Conservation (phyloP, 441 rosid species). For the Euphorbia corollata region DNA sequence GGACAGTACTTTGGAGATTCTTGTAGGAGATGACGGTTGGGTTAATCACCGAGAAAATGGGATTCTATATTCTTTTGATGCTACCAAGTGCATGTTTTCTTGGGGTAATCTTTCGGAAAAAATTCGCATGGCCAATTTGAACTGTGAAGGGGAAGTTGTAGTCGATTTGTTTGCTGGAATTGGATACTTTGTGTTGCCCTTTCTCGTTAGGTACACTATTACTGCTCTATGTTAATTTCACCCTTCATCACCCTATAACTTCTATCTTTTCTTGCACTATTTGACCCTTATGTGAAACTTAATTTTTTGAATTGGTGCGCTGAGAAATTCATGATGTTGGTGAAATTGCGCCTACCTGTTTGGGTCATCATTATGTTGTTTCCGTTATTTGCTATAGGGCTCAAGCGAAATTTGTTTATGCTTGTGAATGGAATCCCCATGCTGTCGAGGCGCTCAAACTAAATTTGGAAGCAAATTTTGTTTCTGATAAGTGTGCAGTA, state of each 20-base stretch:
- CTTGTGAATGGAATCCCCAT: slow-evolving; percentile 94
- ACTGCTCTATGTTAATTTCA: not conserved
- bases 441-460: slow-evolving; percentile 72
- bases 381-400: slow-evolving; percentile 47
- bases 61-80: slow-evolving; percentile 75
- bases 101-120: slow-evolving; percentile 98
- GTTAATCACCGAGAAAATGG: slow-evolving; percentile 81
- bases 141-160: slow-evolving; percentile 56
- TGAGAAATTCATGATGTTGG: not conserved
- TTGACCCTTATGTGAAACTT: not conserved
- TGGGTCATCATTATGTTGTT: slow-evolving; percentile 3
- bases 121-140: slow-evolving; percentile 72
- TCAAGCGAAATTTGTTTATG: slow-evolving; percentile 72
- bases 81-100: slow-evolving; percentile 92
- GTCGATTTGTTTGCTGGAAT: slow-evolving; percentile 93
- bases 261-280: not conserved
- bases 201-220: slow-evolving; percentile 66
- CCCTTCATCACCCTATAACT: slow-evolving; percentile 8
- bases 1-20: slow-evolving; percentile 76
- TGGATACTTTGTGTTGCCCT: slow-evolving; percentile 81
- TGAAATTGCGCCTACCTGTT: not conserved
- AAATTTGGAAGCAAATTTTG: slow-evolving; percentile 65
- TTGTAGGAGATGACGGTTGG: slow-evolving; percentile 85
- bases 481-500: slow-evolving; percentile 60
- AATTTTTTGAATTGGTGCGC: not conserved